phyloP scores from a whole-genome alignment of 1,139 yeast species.

The Debaryomycetaceae sp. region DNA sequence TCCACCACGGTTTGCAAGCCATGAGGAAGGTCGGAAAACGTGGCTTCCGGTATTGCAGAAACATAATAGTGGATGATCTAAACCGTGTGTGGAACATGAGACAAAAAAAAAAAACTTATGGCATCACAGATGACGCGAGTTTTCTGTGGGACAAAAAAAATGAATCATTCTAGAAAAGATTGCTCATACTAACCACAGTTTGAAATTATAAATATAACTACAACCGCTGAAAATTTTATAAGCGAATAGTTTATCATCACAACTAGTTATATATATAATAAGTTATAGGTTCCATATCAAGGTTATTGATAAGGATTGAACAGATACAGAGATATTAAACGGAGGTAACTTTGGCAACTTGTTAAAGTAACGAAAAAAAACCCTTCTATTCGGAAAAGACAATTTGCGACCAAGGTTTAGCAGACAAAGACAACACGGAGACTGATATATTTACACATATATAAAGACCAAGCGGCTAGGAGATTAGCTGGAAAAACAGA shows the following conservation, averaged over 20 bases:
- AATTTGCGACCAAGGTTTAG: not conserved
- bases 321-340: too few relatives aligned
- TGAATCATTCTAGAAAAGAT: conserved; percentile 6
- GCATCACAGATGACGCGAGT: conserved; percentile 5
- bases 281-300: not conserved
- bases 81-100: conserved; percentile 4
- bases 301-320: too few relatives aligned
- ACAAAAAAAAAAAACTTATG: conserved; percentile 1
- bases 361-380: not conserved
- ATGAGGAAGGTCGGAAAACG: not conserved
- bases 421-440: not conserved
- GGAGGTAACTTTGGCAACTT: too few relatives aligned
- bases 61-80: not conserved
- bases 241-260: not conserved
- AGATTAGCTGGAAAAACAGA: too few relatives aligned
- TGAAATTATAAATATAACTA: conserved; percentile 5
- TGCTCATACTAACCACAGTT: conserved; percentile 7
- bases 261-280: not conserved
- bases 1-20: not conserved
- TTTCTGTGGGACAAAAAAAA: conserved; percentile 3
- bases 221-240: conserved; percentile 5
- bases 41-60: not conserved
- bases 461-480: not conserved
- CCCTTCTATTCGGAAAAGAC: not conserved
- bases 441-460: too few relatives aligned